Conservation (phyloP, 257 asterid genomes). For the Orobanche coerulescens region DNA sequence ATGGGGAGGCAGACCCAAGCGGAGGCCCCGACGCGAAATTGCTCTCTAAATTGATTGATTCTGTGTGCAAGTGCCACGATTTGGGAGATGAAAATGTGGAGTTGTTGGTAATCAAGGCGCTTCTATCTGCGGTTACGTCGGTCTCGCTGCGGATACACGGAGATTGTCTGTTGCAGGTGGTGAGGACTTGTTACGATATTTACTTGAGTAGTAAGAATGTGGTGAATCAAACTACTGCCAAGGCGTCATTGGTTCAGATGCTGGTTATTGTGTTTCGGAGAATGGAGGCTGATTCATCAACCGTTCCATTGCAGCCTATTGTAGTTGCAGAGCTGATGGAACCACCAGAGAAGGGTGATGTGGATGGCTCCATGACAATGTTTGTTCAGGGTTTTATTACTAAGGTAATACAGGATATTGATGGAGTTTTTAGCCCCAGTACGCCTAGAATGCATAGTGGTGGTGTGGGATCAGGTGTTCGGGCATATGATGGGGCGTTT, state of each 20-base stretch:
- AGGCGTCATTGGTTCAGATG: conserved; percentile 96
- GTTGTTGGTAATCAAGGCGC: conserved; percentile 69
- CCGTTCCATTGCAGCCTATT: conserved; percentile 90
- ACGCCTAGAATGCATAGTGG: conserved; percentile 62
- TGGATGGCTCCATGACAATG: conserved; percentile 71
- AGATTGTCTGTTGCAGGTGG: conserved; percentile 77
- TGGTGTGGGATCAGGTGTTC: conserved; percentile 31
- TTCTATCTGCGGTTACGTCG: conserved; percentile 81
- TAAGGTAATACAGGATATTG: conserved; percentile 83
- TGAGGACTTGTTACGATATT: conserved; percentile 85
- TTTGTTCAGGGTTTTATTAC: conserved; percentile 93
- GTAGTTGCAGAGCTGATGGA: conserved; percentile 96
- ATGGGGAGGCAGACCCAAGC: conserved; percentile 79
- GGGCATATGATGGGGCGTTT: conserved; percentile 93
- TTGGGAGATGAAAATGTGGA: conserved; percentile 77
- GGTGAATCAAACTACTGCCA: conserved; percentile 93
- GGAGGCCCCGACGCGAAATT: conserved; percentile 68
- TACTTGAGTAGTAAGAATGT: conserved; percentile 77
- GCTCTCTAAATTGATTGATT: conserved; percentile 59
- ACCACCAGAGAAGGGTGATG: conserved; percentile 75
- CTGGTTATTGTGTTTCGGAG: conserved; percentile 90
- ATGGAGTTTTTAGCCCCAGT: conserved; percentile 74
- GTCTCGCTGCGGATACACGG: conserved; percentile 78
- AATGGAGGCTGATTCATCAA: conserved; percentile 98
- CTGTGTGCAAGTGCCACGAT: conserved; percentile 86